Evolutionary conservation across 192 early-diverging fungal genomes (phyloP).

Genomic region (Allomyces javanicus): DNA sequence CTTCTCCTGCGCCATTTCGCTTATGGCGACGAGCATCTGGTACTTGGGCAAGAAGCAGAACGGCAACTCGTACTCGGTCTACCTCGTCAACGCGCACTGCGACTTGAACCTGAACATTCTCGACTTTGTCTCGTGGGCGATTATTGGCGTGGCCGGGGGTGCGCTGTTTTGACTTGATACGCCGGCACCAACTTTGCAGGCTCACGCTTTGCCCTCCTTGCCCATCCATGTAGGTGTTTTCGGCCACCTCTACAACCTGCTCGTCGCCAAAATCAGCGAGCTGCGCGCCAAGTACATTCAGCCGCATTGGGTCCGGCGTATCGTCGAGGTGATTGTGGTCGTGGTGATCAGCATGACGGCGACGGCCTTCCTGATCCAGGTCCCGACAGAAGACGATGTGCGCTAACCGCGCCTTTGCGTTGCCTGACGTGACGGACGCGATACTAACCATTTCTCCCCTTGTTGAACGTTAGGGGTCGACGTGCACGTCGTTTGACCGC

Average conservation of each 20-base stretch:
- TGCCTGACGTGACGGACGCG: not conserved
- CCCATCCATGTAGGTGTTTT: not conserved
- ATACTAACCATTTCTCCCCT: not conserved
- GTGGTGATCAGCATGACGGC: not conserved
- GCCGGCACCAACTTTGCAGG: no score
- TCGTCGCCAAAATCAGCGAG: not conserved
- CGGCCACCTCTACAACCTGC: not conserved
- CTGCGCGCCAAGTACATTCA: not conserved
- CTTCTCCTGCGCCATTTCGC: not conserved
- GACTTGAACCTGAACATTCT: not conserved
- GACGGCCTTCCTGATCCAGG: not conserved
- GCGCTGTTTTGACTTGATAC: no score
- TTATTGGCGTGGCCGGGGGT: no score
- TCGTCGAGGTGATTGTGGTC: not conserved
- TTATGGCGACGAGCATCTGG: not conserved
- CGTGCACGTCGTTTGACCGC: no score
- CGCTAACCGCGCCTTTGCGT: not conserved
- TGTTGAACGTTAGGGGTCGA: no score
- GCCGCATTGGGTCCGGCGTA: not conserved
- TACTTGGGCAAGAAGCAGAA: not conserved
- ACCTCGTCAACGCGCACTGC: not conserved
- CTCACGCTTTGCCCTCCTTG: no score
- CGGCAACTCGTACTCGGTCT: not conserved
- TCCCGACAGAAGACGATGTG: no score
- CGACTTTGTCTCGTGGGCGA: no score